Evolutionary conservation across 371 early-diverging fungal genomes (phyloP).

Genomic region (Mucor mucedo): DNA sequence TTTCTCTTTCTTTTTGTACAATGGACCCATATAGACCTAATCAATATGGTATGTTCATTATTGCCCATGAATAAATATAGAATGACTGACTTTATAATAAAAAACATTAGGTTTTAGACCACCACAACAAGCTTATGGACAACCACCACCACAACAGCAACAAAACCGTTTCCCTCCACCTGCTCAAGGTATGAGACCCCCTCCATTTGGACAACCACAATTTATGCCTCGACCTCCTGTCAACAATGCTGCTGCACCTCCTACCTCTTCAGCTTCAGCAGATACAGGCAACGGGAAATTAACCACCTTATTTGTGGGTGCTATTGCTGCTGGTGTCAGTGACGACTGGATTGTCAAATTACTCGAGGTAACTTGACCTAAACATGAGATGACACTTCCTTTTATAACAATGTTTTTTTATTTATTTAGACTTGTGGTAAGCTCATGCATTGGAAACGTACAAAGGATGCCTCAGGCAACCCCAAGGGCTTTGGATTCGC

Average conservation of each 20-base stretch:
- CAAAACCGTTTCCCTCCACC: conserved; percentile 2
- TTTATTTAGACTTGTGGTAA: conserved; percentile 45
- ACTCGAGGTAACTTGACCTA: conserved; percentile 54
- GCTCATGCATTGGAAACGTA: conserved; percentile 75
- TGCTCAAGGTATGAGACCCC: conserved; percentile 7
- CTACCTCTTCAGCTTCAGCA: neutral
- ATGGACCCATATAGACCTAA: conserved; percentile 40
- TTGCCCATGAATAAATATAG: neutral
- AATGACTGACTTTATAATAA: neutral
- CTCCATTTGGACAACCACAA: conserved; percentile 2
- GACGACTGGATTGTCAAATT: conserved; percentile 77
- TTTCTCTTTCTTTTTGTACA: neutral
- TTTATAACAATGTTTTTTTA: neutral
- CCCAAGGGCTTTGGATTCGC: conserved; percentile 86
- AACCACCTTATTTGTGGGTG: conserved; percentile 77
- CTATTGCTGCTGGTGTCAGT: conserved; percentile 73
- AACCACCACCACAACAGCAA: conserved; percentile 8
- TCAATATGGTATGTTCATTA: conserved; percentile 23
- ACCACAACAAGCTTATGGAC: conserved; percentile 11
- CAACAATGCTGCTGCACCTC: neutral
- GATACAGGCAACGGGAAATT: conserved; percentile 54
- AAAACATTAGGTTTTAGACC: conserved; percentile 19
- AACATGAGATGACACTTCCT: neutral
- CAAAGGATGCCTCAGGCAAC: conserved; percentile 68
- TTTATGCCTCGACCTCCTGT: conserved; percentile 6